These are phyloP conservation scores for Haplosporangium sp. DNA, from an alignment of 371 early-diverging fungal species.

Conservation along the genomic window DNA sequence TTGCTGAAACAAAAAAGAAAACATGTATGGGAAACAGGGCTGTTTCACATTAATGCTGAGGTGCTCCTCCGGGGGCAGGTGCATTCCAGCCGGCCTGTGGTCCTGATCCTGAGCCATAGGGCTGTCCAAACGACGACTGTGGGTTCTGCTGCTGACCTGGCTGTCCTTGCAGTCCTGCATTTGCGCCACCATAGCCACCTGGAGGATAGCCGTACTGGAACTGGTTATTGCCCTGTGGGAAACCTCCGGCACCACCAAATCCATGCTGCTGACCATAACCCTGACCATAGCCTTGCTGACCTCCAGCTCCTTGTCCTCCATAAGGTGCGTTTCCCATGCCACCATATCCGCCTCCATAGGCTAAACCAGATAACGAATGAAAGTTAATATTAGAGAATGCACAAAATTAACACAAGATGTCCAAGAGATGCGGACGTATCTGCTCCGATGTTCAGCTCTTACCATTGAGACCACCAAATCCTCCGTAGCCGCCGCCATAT, in stretches of 20 bases:
- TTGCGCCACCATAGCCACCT: slow-evolving; percentile 30
- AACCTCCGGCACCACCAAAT: slow-evolving; percentile 30
- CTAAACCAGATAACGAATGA: slow-evolving; percentile 4
- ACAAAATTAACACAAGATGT: background rate
- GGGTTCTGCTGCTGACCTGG: slow-evolving; percentile 28
- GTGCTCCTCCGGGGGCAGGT: slow-evolving; percentile 25
- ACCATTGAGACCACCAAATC: slow-evolving; percentile 47
- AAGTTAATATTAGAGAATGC: background rate
- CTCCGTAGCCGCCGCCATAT: slow-evolving; percentile 42
- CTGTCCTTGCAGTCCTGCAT: slow-evolving; percentile 31
- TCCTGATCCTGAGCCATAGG: slow-evolving; percentile 21
- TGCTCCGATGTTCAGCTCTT: slow-evolving; percentile 1
- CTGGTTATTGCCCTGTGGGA: slow-evolving; percentile 44
- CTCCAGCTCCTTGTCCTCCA: slow-evolving; percentile 33
- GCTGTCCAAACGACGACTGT: slow-evolving; percentile 25
- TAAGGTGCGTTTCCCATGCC: slow-evolving; percentile 40
- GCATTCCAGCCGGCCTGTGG: slow-evolving; percentile 38
- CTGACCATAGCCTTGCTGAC: slow-evolving; percentile 47
- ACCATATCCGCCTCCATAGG: slow-evolving; percentile 49
- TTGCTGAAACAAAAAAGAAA: too few species aligned
- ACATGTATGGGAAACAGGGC: too few species aligned
- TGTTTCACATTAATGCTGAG: slow-evolving; percentile 27
- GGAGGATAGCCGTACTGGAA: slow-evolving; percentile 45
- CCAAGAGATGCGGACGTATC: too few species aligned
- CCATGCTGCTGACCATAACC: slow-evolving; percentile 41